phyloP scores from a whole-genome alignment of 345 rosid species.

The Lepidium didymum region DNA sequence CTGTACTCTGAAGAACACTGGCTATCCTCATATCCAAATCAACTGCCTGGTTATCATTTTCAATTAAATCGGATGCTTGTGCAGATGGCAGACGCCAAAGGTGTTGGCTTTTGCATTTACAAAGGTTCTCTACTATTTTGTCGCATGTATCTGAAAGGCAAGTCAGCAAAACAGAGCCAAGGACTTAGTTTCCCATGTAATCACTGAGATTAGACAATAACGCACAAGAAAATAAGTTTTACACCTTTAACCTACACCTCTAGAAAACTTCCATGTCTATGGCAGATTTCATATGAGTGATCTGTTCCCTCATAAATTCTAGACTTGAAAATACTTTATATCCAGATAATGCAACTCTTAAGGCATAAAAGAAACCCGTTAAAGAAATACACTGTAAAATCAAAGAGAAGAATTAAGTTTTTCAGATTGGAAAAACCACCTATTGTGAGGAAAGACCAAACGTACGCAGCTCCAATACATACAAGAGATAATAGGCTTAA shows the following conservation, averaged over 20 bases:
- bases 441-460: neutral
- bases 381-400: neutral
- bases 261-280: neutral
- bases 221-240: neutral
- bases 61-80: conserved; percentile 53
- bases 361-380: neutral
- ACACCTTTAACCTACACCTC: conserved; percentile 1
- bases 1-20: conserved; percentile 92
- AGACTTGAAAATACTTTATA: neutral
- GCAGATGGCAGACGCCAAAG: conserved; percentile 44
- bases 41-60: conserved; percentile 47
- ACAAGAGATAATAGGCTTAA: neutral
- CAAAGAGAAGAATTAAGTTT: neutral
- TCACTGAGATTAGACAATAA: neutral
- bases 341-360: neutral
- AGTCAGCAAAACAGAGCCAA: neutral
- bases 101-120: conserved; percentile 71
- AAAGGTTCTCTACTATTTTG: conserved; percentile 76
- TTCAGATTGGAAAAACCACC: neutral
- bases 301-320: neutral
- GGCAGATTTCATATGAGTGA: neutral
- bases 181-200: neutral
- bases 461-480: neutral
- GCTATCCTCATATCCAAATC: conserved; percentile 84
- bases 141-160: conserved; percentile 64